These are phyloP conservation scores for Centaurea solstitialis DNA, from an alignment of 129 eudicot species.

Conservation along the genomic window DNA sequence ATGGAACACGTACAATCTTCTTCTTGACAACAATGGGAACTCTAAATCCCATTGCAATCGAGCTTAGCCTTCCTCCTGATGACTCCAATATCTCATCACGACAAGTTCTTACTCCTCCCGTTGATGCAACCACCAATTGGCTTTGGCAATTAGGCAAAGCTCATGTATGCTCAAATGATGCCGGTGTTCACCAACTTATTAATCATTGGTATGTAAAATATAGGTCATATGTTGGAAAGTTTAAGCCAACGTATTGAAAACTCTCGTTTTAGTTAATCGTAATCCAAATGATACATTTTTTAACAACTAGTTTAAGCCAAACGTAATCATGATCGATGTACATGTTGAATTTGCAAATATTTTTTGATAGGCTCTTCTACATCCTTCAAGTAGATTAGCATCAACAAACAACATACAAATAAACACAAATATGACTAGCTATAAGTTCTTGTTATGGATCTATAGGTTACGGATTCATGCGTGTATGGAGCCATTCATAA, in stretches of 20 bases:
- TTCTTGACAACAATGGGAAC: constrained; percentile 75
- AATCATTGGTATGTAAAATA: constrained; percentile 62
- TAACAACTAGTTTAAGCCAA: background rate
- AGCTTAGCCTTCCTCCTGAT: constrained; percentile 66
- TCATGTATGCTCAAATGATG: constrained; percentile 85
- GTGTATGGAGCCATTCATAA: constrained; percentile 71
- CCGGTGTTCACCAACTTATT: constrained; percentile 85
- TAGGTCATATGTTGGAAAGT: background rate
- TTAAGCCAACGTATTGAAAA: background rate
- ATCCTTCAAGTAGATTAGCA: background rate
- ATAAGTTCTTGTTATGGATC: background rate
- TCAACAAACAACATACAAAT: background rate
- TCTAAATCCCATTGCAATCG: constrained; percentile 85
- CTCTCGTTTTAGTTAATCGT: background rate
- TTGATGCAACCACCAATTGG: constrained; percentile 82
- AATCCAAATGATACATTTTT: background rate
- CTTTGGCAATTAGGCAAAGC: constrained; percentile 81
- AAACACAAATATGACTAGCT: background rate
- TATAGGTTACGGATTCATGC: constrained; percentile 83
- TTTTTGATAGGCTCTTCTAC: background rate
- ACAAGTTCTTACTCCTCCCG: constrained; percentile 78
- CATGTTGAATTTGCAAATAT: background rate
- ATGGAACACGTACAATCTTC: constrained; percentile 78
- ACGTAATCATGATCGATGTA: background rate
- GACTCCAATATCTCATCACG: constrained; percentile 51